Evolutionary conservation across 169 alveolate species (phyloP), one percentile per base, ranked within the genome.

Genomic region (Besnoitia besnoiti): DNA sequence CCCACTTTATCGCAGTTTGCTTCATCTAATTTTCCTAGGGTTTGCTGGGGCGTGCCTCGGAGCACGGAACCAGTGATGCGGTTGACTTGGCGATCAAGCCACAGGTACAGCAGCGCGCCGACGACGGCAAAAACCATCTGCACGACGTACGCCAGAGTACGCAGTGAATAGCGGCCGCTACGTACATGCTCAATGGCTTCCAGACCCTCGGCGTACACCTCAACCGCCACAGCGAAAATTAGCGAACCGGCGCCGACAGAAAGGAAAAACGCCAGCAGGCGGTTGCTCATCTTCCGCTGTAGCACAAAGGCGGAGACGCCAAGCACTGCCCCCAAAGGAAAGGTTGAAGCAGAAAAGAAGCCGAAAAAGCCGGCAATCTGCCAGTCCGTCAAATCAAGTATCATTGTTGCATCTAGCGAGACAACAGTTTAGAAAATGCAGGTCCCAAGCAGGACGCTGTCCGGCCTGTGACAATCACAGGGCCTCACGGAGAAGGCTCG

Each of bases 131-230:
- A 77, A 12, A 27, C 37, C 2, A 77, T 44, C n/a, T 77, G 87
- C 24, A 77, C 87, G 40, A 77, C 40, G 37, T n/a, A 77, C 35
- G 87, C 87, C 40, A 42, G 24, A 10, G 87, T 77, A 24, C 87
- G 55, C 0, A 77, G 37, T 0, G 62, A 14, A 39, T 77, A 24
- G 44, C 44, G 24, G n/a, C 61, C 61, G 19, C 49, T 73, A 30
- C 40, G 87, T 10, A 77, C 40, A 14, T 77, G 59, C n/a, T 77
- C 87, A 42, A 77, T 77, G n/a, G 87, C 87, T 27, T 77, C 87
- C 87, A 77, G 37, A 40, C 87, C 87, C 87, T 77, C 87, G 19
- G 87, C 87, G 47, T 77, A 77, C 40, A 77, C 87, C 40, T 77
- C 87, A 42, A 77, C 87, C 21, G 87, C 87, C 47, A 77, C 87